Conservation (phyloP, 106 monocot species). For the Vanilla planifolia region DNA sequence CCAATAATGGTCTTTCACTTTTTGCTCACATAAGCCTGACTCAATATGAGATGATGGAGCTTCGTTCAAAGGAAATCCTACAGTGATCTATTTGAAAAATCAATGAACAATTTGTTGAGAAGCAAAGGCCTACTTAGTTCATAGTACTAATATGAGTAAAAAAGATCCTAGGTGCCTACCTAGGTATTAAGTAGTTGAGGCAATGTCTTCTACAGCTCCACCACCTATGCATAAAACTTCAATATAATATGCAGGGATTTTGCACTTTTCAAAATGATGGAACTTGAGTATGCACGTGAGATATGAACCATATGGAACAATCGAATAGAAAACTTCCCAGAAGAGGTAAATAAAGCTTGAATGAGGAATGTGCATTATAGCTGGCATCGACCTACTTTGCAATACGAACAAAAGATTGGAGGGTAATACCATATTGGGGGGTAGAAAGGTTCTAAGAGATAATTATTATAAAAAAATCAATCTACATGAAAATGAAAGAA, state of each 20-base stretch:
- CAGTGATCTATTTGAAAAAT: background rate
- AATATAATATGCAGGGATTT: background rate
- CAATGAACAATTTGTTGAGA: background rate
- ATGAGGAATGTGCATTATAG: background rate
- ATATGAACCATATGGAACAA: background rate
- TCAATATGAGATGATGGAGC: background rate
- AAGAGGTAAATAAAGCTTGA: background rate
- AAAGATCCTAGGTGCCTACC: slow-evolving; percentile 1
- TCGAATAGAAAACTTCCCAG: background rate
- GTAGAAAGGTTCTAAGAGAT: slow-evolving; percentile 2
- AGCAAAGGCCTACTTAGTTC: background rate
- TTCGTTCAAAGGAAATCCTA: background rate
- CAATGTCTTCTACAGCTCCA: background rate
- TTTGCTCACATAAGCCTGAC: slow-evolving; percentile 4
- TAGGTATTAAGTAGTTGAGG: background rate
- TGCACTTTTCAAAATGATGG: background rate
- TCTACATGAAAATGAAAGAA: background rate
- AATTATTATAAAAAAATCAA: background rate
- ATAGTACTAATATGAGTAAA: background rate
- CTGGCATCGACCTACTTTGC: background rate
- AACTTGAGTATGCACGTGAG: background rate
- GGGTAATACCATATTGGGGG: background rate
- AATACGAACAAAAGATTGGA: background rate
- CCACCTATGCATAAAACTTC: background rate
- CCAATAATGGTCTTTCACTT: background rate